Percentiles rank a stretch among this genome's conserved stretches.
These are phyloP conservation scores for Lichtheimia ramosa DNA, from an alignment of 371 early-diverging fungal species.

Conservation along the genomic window DNA sequence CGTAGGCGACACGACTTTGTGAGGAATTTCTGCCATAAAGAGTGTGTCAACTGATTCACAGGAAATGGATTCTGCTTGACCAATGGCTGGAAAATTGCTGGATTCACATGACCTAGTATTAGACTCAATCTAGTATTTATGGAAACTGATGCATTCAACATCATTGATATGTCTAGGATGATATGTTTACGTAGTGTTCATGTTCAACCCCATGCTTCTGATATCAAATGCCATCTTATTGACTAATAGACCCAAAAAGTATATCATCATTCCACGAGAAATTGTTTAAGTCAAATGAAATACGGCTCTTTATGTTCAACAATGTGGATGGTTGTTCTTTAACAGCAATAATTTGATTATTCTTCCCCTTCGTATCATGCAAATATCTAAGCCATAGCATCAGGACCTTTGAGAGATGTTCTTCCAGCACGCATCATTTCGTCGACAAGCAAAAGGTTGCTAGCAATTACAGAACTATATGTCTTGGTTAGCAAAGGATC, in stretches of 20 bases:
- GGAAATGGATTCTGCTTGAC: no score
- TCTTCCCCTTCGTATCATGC: neutral
- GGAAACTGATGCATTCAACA: no score
- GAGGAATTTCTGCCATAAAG: conserved; percentile 3
- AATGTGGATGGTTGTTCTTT: neutral
- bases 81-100: no score
- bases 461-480: conserved; percentile 87
- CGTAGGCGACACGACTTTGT: neutral
- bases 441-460: conserved; percentile 98
- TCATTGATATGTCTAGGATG: no score
- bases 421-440: conserved; percentile 98
- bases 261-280: no score
- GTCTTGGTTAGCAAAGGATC: neutral
- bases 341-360: conserved; percentile 1
- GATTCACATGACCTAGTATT: no score
- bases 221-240: no score
- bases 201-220: no score
- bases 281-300: no score
- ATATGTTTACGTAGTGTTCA: no score
- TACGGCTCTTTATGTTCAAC: neutral
- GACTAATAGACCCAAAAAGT: no score
- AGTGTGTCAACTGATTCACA: neutral
- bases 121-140: no score
- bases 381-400: conserved; percentile 33
- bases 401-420: conserved; percentile 67